Evolutionary conservation across 2,329 filamentous ascomycete species (phyloP).

Genomic region (Sclerotinia sclerotiorum): DNA sequence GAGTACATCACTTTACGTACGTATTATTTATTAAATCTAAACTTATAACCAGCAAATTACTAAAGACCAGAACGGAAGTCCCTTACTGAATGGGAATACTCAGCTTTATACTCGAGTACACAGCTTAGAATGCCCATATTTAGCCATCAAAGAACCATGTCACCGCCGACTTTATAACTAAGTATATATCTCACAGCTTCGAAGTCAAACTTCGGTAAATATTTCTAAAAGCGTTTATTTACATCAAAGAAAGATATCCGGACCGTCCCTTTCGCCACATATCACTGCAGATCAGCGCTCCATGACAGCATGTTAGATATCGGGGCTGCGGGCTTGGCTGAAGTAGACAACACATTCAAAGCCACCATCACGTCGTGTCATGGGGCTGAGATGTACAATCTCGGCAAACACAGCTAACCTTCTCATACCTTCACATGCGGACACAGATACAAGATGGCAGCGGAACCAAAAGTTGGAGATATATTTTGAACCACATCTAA

Average conservation of each 20-base stretch:
- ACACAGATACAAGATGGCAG: background rate
- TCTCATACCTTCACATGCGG: background rate
- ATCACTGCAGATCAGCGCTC: background rate
- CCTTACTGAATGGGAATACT: background rate
- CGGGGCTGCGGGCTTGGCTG: background rate
- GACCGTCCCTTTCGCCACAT: background rate
- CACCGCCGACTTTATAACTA: background rate
- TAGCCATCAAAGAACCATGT: background rate
- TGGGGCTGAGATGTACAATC: background rate
- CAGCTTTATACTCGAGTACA: background rate
- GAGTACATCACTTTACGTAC: no score
- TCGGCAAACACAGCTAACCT: background rate
- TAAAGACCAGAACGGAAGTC: no score
- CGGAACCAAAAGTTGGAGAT: background rate
- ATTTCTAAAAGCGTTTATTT: background rate
- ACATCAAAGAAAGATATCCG: background rate
- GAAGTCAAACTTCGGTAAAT: background rate
- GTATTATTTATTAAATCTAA: background rate
- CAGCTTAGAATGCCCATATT: background rate
- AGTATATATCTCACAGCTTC: background rate
- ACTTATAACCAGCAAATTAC: background rate
- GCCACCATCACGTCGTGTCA: background rate
- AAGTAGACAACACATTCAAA: conserved; percentile 3
- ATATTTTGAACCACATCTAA: background rate
- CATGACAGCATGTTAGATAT: background rate